phyloP scores from a whole-genome alignment of 768 basidiomycete species.

The Pleurotus giganteus region DNA sequence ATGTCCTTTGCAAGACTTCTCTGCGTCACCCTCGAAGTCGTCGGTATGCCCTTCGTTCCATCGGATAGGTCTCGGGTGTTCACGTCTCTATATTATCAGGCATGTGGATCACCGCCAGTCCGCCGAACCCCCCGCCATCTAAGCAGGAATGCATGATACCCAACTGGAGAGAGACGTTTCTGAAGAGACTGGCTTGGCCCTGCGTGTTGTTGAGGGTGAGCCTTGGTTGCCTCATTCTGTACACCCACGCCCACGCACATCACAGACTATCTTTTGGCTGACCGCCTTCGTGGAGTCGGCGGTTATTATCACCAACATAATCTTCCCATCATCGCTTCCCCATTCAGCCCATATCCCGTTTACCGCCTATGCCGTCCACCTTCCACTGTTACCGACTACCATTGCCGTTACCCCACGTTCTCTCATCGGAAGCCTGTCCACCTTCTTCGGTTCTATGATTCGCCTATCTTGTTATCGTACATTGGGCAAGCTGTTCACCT shows the following conservation, averaged over 20 bases:
- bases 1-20: constrained; percentile 11
- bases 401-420: constrained; percentile 3
- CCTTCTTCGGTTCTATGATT: constrained; percentile 4
- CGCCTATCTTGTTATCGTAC: constrained; percentile 44
- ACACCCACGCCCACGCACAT: constrained; percentile 4
- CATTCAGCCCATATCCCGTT: not conserved
- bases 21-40: constrained; percentile 4
- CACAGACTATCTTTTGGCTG: constrained; percentile 7
- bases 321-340: too few relatives aligned
- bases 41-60: not conserved
- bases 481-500: constrained; percentile 46
- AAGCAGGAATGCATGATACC: constrained; percentile 6
- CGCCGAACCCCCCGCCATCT: constrained; percentile 8
- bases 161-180: constrained; percentile 12
- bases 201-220: constrained; percentile 9
- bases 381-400: not conserved
- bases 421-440: constrained; percentile 3
- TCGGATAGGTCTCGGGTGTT: not conserved
- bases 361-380: not conserved
- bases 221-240: not conserved
- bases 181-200: constrained; percentile 10
- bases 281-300: constrained; percentile 1
- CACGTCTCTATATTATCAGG: not conserved
- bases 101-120: constrained; percentile 12
- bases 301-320: constrained; percentile 2